Evolutionary conservation across 1,139 yeast species (phyloP).

Genomic region (Kodamaea arcana): DNA sequence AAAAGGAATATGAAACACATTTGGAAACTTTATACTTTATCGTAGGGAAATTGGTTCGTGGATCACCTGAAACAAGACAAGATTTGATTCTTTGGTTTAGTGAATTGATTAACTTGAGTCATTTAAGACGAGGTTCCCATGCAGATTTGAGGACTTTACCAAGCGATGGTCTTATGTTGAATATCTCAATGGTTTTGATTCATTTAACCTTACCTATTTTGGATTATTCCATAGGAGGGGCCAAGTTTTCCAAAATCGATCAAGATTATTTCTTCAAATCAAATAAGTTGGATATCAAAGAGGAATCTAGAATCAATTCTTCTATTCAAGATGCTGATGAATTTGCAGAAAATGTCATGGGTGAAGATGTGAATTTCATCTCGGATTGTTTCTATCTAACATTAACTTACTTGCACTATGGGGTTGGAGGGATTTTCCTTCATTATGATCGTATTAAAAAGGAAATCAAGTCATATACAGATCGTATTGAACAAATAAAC

Average conservation of each 20-base stretch:
- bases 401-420: conserved; percentile 79
- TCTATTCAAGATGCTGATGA: conserved; percentile 66
- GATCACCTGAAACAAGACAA: conserved; percentile 60
- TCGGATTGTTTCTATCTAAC: conserved; percentile 84
- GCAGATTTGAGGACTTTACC: conserved; percentile 66
- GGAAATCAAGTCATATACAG: conserved; percentile 48
- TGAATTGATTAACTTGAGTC: conserved; percentile 70
- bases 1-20: conserved; percentile 54
- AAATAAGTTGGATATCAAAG: conserved; percentile 58
- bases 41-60: conserved; percentile 72
- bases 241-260: conserved; percentile 75
- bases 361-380: conserved; percentile 62
- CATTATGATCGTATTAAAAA: conserved; percentile 53
- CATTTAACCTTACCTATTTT: conserved; percentile 81
- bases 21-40: conserved; percentile 63
- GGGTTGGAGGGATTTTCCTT: conserved; percentile 73
- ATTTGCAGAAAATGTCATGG: conserved; percentile 27
- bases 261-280: conserved; percentile 53
- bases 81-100: conserved; percentile 67
- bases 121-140: conserved; percentile 83
- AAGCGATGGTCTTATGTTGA: conserved; percentile 79
- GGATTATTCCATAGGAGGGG: conserved; percentile 52
- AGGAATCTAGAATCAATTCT: conserved; percentile 81
- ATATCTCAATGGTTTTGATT: conserved; percentile 63
- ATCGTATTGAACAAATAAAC: conserved; percentile 48